phyloP scores from a whole-genome alignment of 768 basidiomycete genomes.

The Dentipellis sp. region DNA sequence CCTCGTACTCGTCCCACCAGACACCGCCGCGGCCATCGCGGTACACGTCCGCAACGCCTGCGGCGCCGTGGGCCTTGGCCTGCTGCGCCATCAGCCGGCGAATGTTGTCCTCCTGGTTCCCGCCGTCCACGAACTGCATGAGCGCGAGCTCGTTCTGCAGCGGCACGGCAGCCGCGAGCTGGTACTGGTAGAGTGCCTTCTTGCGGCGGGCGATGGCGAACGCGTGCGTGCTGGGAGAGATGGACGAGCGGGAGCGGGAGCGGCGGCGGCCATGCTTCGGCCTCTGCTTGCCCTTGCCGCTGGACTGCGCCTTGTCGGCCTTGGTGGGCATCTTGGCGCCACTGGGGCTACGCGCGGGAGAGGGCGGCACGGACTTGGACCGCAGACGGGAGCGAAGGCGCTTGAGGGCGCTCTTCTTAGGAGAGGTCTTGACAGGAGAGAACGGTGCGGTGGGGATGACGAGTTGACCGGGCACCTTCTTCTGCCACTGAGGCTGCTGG shows the following conservation, averaged over 20 bases:
- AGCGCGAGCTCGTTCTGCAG: slow-evolving; percentile 59
- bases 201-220: slow-evolving; percentile 15
- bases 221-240: slow-evolving; percentile 1
- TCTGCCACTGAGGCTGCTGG: background rate
- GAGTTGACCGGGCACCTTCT: background rate
- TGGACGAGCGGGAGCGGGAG: background rate
- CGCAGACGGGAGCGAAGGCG: slow-evolving; percentile 33
- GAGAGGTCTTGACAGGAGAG: slow-evolving; percentile 15
- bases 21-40: slow-evolving; percentile 52
- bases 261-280: slow-evolving; percentile 12
- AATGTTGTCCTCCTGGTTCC: slow-evolving; percentile 43
- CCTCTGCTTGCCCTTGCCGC: slow-evolving; percentile 3
- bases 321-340: slow-evolving; percentile 5
- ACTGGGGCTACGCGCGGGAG: slow-evolving; percentile 17
- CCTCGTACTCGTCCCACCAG: slow-evolving; percentile 69
- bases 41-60: slow-evolving; percentile 31
- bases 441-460: slow-evolving; percentile 41
- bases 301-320: slow-evolving; percentile 14
- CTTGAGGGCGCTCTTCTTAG: slow-evolving; percentile 24
- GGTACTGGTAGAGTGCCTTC: slow-evolving; percentile 33
- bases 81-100: slow-evolving; percentile 32
- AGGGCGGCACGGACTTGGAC: slow-evolving; percentile 24
- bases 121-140: slow-evolving; percentile 64
- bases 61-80: slow-evolving; percentile 11
- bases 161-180: slow-evolving; percentile 32